Evolutionary conservation across 257 asterid species (phyloP).

Genomic region (Vinca minor): DNA sequence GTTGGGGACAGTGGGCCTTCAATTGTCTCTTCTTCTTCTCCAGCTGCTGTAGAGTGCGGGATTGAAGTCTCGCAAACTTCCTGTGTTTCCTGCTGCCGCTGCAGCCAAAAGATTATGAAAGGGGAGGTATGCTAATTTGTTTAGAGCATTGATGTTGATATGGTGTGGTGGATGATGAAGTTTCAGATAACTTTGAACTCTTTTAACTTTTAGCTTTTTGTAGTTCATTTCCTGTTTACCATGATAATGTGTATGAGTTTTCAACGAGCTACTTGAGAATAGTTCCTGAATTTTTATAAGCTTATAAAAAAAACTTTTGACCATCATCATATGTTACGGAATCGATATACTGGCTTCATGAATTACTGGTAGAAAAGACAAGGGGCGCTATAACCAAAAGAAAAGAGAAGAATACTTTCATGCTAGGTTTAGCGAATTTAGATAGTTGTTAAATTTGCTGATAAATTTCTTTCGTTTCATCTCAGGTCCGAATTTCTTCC

Average conservation of each 20-base stretch:
- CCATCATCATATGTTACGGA: too few species aligned
- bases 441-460: neutral
- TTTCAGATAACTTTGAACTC: too few species aligned
- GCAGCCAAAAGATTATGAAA: conserved; percentile 65
- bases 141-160: too few species aligned
- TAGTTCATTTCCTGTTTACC: too few species aligned
- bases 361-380: too few species aligned
- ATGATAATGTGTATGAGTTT: too few species aligned
- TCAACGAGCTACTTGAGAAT: too few species aligned
- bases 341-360: too few species aligned
- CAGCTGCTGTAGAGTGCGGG: conserved; percentile 36
- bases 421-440: neutral
- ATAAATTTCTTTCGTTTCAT: conserved; percentile 11
- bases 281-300: too few species aligned
- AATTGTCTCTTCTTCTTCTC: conserved; percentile 31
- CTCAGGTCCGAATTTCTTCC: conserved; percentile 74
- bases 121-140: conserved; percentile 54
- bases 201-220: too few species aligned
- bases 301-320: too few species aligned
- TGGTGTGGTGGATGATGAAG: too few species aligned
- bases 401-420: neutral
- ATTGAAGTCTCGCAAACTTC: conserved; percentile 65
- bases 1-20: conserved; percentile 22
- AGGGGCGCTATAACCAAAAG: neutral
- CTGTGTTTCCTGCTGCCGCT: conserved; percentile 70